Evolutionary conservation across 108 stramenopile genomes (phyloP).

Genomic region (Nitzschia putrida): DNA sequence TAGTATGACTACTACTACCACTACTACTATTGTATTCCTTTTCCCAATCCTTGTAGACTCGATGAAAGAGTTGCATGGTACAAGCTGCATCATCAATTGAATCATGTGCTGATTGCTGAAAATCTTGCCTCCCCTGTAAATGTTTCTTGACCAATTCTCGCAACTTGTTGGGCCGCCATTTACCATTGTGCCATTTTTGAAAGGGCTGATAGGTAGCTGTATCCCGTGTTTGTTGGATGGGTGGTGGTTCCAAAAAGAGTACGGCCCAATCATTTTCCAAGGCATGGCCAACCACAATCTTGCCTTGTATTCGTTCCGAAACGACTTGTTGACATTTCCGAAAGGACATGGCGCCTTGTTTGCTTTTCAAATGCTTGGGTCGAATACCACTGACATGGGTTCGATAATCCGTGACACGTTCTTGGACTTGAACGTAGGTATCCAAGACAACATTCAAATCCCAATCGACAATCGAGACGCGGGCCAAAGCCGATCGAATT

Average conservation of each 20-base stretch:
- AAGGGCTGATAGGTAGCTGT: slow-evolving; percentile 89
- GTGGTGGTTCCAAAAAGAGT: slow-evolving; percentile 82
- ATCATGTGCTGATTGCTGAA: slow-evolving; percentile 74
- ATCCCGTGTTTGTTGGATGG: slow-evolving; percentile 75
- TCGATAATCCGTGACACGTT: slow-evolving; percentile 91
- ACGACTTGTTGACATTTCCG: slow-evolving; percentile 72
- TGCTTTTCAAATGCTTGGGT: slow-evolving; percentile 65
- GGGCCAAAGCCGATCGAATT: slow-evolving; percentile 76
- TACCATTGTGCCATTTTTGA: slow-evolving; percentile 75
- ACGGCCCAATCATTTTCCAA: slow-evolving; percentile 92
- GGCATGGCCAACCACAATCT: slow-evolving; percentile 96
- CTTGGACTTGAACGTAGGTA: slow-evolving; percentile 84
- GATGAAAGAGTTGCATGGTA: slow-evolving; percentile 80
- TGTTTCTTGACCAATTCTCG: slow-evolving; percentile 82
- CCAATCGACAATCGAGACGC: slow-evolving; percentile 84
- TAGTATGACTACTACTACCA: background rate
- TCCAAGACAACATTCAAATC: slow-evolving; percentile 72
- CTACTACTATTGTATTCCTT: background rate
- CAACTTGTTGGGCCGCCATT: slow-evolving; percentile 86
- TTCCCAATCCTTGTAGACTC: slow-evolving; percentile 74
- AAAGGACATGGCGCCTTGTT: slow-evolving; percentile 68
- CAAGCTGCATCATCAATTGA: slow-evolving; percentile 83
- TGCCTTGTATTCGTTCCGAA: slow-evolving; percentile 67
- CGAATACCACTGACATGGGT: slow-evolving; percentile 85
- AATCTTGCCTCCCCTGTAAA: slow-evolving; percentile 45